phyloP scores from a whole-genome alignment of 129 eudicot genomes.

The Artemisia argyi region DNA sequence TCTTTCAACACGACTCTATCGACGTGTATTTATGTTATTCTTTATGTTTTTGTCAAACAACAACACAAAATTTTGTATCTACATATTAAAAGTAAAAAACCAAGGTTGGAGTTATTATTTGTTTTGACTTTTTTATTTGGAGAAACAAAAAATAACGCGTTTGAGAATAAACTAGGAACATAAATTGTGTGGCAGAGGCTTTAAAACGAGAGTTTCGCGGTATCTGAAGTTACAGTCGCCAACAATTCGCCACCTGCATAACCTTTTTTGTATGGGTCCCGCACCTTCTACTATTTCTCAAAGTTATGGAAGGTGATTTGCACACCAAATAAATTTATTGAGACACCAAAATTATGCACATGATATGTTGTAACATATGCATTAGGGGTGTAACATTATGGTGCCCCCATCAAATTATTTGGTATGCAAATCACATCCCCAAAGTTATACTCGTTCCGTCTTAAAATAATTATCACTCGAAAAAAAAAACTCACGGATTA shows the following conservation, averaged over 20 bases:
- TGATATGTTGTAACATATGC: too few relatives aligned
- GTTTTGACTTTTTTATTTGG: background rate
- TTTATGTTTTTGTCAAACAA: background rate
- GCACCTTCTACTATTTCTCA: background rate
- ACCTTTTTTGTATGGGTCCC: background rate
- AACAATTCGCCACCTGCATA: constrained; percentile 27
- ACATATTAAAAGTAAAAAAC: background rate
- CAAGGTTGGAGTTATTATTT: background rate
- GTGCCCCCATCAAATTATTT: too few relatives aligned
- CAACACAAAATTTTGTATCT: background rate
- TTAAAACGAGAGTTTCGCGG: constrained; percentile 19
- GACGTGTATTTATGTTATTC: background rate
- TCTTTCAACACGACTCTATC: background rate
- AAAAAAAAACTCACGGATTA: too few relatives aligned
- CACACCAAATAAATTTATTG: too few relatives aligned
- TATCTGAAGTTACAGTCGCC: constrained; percentile 31
- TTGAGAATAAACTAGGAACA: constrained; percentile 5
- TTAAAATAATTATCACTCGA: too few relatives aligned
- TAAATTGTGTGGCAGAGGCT: background rate
- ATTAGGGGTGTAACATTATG: too few relatives aligned
- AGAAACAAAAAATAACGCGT: constrained; percentile 20
- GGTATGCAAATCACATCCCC: too few relatives aligned
- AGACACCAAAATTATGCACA: too few relatives aligned
- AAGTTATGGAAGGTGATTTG: too few relatives aligned
- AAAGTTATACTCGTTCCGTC: too few relatives aligned